phyloP scores from a whole-genome alignment of 345 rosid genomes.

The Trapa bicornis region DNA sequence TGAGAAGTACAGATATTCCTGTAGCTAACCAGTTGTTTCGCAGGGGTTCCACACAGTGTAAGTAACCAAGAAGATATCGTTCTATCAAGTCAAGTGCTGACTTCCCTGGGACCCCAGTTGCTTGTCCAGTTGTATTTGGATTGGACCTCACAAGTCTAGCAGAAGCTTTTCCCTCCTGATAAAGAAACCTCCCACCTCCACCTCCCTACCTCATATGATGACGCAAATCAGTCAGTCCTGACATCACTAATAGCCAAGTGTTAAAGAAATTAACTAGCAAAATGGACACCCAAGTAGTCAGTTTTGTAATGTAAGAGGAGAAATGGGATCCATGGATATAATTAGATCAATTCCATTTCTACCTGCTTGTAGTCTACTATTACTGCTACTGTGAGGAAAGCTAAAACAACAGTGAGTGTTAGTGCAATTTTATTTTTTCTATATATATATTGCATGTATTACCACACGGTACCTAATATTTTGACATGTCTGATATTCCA shows the following conservation, averaged over 20 bases:
- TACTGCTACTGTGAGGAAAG: slow-evolving; percentile 32
- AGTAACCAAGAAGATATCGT: no score
- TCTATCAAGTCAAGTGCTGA: no score
- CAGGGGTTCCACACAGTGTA: no score
- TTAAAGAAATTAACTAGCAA: not conserved
- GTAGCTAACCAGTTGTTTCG: no score
- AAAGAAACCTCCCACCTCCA: not conserved
- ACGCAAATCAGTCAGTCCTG: not conserved
- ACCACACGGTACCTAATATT: slow-evolving; percentile 2
- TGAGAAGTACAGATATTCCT: no score
- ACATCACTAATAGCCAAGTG: not conserved
- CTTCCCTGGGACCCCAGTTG: not conserved
- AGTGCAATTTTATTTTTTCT: not conserved
- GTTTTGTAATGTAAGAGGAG: no score
- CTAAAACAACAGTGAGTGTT: slow-evolving; percentile 19
- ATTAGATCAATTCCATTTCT: no score
- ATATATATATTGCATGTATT: not conserved
- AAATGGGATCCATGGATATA: no score
- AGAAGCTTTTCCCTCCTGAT: not conserved
- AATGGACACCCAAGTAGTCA: no score
- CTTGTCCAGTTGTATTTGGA: slow-evolving; percentile 22
- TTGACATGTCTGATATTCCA: slow-evolving; percentile 1
- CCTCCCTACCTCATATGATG: not conserved
- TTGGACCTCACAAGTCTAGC: not conserved
- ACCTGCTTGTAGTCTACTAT: no score